Percentiles rank a stretch among this genome's conserved stretches.
phyloP scores from a whole-genome alignment of 139 green algal genomes.

The Picochlorum sp. region DNA sequence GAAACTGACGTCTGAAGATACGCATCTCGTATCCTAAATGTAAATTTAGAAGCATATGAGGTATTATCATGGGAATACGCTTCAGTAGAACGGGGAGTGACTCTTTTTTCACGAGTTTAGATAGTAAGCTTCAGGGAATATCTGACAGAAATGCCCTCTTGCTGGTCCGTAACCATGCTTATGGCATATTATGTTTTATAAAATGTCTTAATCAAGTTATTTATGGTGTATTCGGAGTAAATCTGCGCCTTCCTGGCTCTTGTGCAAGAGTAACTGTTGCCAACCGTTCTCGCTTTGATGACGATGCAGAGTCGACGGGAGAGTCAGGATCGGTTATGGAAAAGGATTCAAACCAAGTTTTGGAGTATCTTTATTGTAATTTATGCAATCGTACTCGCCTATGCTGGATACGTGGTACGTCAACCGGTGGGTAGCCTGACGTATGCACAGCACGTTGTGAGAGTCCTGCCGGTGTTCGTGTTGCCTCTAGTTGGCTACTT shows the following conservation, averaged over 20 bases:
- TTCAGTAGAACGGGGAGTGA: constrained; percentile 1
- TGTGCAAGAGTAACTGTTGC: neutral
- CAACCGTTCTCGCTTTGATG: neutral
- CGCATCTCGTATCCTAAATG: no score
- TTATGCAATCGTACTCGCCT: neutral
- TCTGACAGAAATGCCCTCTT: no score
- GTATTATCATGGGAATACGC: neutral
- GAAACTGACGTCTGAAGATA: no score
- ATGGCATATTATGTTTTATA: no score
- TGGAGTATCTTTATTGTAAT: constrained; percentile 1
- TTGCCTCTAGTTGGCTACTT: constrained; percentile 8
- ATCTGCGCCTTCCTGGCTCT: no score
- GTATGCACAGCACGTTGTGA: constrained; percentile 17
- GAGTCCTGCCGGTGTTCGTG: constrained; percentile 16
- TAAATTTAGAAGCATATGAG: neutral
- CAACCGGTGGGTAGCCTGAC: constrained; percentile 24
- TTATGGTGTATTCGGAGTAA: no score
- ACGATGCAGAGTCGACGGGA: neutral
- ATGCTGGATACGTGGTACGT: constrained; percentile 10
- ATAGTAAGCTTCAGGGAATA: neutral
- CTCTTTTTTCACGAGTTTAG: constrained; percentile 4
- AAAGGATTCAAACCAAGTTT: neutral
- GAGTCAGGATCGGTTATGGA: neutral
- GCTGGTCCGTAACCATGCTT: no score
- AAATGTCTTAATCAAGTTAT: no score